Base-by-base conservation (phyloP, 2,329 filamentous ascomycete species). In the Hymenotorrendiella dingleyae region DNA sequence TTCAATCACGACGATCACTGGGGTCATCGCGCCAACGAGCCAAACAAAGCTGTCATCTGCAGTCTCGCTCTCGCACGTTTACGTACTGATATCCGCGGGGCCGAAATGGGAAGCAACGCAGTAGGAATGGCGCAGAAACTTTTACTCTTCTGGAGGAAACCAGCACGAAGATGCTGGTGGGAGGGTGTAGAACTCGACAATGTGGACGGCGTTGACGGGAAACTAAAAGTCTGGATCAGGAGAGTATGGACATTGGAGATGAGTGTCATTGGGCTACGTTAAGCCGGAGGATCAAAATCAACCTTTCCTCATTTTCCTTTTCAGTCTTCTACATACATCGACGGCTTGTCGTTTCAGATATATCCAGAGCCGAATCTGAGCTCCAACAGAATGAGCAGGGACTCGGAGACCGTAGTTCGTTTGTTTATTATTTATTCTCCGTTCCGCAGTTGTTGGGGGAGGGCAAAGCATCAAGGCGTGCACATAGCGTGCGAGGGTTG, bases 121-220 rank as follows among this genome's bases (percentile, higher is more conserved):
- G 88, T 97, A 14, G 91, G 91, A 40, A 98, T 98, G 93, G 93
- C 93, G 10, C 93, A 98, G 66, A 98, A 98, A 69, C 76, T 98
- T 35, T 74, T 98, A 11, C 75, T 98, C 3, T 98, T 98, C 71
- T 98, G 93, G 93, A 80, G 93, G 53, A 98, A 98, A 67, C 93
- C 93, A 12, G 93, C 93, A 11, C 74, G 93, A 48, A 78, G 93
- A 63, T 98, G 93, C 72, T 98, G 93, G 93, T 98, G 93, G 93
- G 93, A 98, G 64, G 93, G 93, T 19, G 85, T 98, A 27, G 90
- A 97, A 64, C 73, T 98, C 33, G 80, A 93, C 14, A 75, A 86
- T 52, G 86, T 98, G 10, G 88, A 94, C 38, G 93, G 93, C 11
- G 84, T 97, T 6, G 80, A 94, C 39, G 91, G 90, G 40, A 87